Percentiles rank a stretch among this genome's conserved stretches.
Conservation (phyloP, 1,139 yeast genomes). For the Candida labiduridarum region DNA sequence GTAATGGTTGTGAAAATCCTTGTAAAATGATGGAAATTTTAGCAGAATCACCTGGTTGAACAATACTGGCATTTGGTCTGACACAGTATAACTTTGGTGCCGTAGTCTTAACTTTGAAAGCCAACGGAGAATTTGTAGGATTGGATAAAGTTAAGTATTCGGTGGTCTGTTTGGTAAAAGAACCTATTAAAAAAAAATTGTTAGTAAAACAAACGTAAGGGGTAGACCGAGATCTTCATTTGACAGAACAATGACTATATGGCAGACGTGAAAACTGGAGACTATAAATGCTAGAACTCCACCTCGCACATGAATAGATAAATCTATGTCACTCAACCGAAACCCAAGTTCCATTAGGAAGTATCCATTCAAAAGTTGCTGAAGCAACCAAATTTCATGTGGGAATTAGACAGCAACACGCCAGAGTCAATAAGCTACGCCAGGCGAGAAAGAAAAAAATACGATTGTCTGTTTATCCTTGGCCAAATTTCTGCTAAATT, state of each 20-base stretch:
- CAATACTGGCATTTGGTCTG: constrained; percentile 87
- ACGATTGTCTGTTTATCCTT: too few relatives aligned
- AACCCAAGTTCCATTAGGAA: too few relatives aligned
- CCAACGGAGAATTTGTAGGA: constrained; percentile 61
- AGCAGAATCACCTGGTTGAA: constrained; percentile 72
- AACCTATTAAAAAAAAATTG: constrained; percentile 37
- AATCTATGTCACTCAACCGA: too few relatives aligned
- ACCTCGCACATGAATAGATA: too few relatives aligned
- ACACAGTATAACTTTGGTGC: constrained; percentile 97
- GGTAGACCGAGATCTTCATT: neutral
- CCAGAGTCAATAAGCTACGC: too few relatives aligned
- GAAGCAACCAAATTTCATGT: neutral
- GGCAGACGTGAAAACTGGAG: too few relatives aligned
- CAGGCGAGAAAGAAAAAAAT: too few relatives aligned
- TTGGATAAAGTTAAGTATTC: constrained; percentile 71
- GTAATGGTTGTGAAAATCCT: constrained; percentile 77
- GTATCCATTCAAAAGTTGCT: too few relatives aligned
- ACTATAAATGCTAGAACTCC: too few relatives aligned
- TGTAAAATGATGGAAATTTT: constrained; percentile 84
- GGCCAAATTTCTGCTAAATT: neutral
- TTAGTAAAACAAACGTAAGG: constrained; percentile 8
- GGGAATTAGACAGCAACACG: neutral
- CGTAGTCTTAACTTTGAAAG: constrained; percentile 96
- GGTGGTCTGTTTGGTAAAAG: constrained; percentile 74
- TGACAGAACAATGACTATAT: too few relatives aligned